These are phyloP conservation scores for Microbotryum intermedium DNA, from an alignment of 1,284 basidiomycete genomes.

Conservation along the genomic window DNA sequence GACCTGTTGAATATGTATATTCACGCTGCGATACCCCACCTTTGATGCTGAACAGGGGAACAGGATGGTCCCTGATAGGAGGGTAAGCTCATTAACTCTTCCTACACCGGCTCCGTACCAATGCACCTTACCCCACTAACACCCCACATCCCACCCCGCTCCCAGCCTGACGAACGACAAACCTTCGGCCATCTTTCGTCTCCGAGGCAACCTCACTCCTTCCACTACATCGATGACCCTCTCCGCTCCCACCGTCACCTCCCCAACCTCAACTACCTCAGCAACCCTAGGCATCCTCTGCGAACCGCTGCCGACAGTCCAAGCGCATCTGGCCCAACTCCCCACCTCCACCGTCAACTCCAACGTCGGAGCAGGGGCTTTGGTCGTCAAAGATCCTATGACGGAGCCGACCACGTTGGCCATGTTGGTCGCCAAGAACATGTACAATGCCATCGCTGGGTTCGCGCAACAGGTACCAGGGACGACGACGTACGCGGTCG, in stretches of 20 bases:
- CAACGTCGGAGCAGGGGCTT: neutral
- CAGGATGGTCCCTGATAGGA: conserved; percentile 77
- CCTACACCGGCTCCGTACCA: too few species aligned
- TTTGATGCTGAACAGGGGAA: conserved; percentile 42
- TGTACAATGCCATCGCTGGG: conserved; percentile 15
- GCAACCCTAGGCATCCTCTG: conserved; percentile 25
- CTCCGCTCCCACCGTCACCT: neutral
- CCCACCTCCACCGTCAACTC: neutral
- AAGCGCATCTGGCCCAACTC: conserved; percentile 12
- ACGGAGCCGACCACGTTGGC: conserved; percentile 12
- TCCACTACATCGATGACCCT: conserved; percentile 2
- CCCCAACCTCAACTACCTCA: neutral
- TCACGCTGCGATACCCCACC: too few species aligned
- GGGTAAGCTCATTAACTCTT: conserved; percentile 51
- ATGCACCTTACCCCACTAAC: neutral
- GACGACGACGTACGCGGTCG: conserved; percentile 7
- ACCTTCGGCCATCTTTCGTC: conserved; percentile 81
- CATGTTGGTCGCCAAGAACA: conserved; percentile 14
- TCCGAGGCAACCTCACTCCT: conserved; percentile 53
- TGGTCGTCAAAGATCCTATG: neutral
- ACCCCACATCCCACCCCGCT: neutral
- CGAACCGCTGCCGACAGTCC: conserved; percentile 21
- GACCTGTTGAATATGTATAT: too few species aligned
- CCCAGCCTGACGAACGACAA: conserved; percentile 78
- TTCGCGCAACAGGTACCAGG: conserved; percentile 22